Evolutionary conservation across 345 rosid species (phyloP), one percentile per base, ranked within the genome.

Genomic region (Linum tenue): DNA sequence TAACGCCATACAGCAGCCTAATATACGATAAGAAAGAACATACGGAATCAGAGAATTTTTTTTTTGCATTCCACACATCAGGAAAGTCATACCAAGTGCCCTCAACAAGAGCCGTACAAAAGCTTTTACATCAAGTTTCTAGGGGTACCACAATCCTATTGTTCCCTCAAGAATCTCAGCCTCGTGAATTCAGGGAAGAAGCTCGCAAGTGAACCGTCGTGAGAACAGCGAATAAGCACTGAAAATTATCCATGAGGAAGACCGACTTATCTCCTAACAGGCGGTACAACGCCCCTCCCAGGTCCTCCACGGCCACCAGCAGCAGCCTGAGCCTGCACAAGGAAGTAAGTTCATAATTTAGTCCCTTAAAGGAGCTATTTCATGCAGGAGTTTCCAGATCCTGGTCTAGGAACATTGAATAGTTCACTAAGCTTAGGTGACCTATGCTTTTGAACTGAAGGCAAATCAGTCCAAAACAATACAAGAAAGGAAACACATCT

Each of bases 181-280:
- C 12, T 3, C 53, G 1, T 11, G 14, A 48, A 48, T 8, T 3
- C 7, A 44, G 12, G 2, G 12, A 9, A 3, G 37, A 57, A 17
- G 35, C 60, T 57, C 37, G 37, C n/a, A 57, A 22, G 1, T 57
- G 60, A 22, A 22, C 11, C 11, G 9, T 37, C 6, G n/a, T n/a
- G n/a, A 6, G 38, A 11, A 17, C 22, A 3, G 11, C 60, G 12
- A 37, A 11, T 16, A 57, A 37, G n/a, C n/a, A 37, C 60, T 16
- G 7, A 3, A 11, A 37, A 16, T 57, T 2, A 57, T n/a, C 38
- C 60, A 7, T 3, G 37, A 7, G 60, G 60, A 57, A 35, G n/a
- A 37, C 60, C 7, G 60, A 48, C 12, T 57, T 57, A 57, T 37
- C 60, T 57, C 60, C 60, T 57, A 57, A 57, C 60, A 57, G 60